Evolutionary conservation across 768 basidiomycete genomes (phyloP), one percentile per base, ranked within the genome.

Genomic region (Tricholoma bakamatsutake): DNA sequence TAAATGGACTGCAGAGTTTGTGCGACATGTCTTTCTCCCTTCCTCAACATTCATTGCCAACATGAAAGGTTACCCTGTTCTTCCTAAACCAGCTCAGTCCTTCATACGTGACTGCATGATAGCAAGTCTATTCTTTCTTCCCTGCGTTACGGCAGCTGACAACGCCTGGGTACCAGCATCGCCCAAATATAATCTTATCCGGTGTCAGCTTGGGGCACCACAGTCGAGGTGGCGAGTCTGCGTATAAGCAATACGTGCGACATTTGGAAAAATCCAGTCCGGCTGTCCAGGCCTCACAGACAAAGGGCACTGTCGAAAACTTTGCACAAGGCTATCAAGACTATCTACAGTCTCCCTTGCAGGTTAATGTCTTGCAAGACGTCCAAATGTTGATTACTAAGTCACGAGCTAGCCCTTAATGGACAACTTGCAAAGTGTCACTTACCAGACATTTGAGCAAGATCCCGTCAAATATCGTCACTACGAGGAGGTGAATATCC

Each of bases 381-480:
- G 53, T 40, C 27, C 37, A 39, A n/a, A 40, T 35, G 50, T 34
- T 37, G 47, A 33, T 45, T 48, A 45, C 13, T 50, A 39, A 31
- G 43, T 56, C 15, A 17, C 49, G 50, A 53, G 58, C 54, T 62
- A 95, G 90, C 97, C 97, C 21, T 71, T 99, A 63, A 96, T 96
- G 94, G 96, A 99, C 65, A 95, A 99, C 71, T 72, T 99, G 54
- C 92, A 91, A 66, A 95, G 93, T 62, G 82, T 88, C 60, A 98
- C 94, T 10, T 99, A 99, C 70, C 93, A 98, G 67, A 93, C 92
- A 2, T 99, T 99, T 65, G 97, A 99, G 66, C 84, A 93, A 67
- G 97, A 98, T 73, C 96, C 97, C 3, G 86, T 98, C 57, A 99
- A 99, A 70, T 99, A 99, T 67, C 71, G 80, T 54, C 87, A 92